These are phyloP conservation scores for Penicillium waksmanii DNA, from an alignment of 495 filamentous ascomycete genomes.

Conservation along the genomic window DNA sequence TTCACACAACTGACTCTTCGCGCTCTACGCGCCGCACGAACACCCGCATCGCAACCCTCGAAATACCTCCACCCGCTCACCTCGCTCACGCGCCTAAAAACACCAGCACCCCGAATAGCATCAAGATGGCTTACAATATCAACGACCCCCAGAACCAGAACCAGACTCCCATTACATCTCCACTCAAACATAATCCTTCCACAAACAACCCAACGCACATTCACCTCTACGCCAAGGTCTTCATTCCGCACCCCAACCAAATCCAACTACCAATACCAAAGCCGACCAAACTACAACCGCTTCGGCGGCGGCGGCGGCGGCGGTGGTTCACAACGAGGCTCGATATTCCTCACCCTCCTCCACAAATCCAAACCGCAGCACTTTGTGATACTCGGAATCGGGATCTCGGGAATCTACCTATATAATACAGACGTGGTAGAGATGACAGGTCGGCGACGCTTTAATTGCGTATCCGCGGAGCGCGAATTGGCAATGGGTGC, in stretches of 20 bases:
- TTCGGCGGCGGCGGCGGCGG: constrained; percentile 21
- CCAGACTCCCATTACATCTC: not conserved
- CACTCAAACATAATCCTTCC: not conserved
- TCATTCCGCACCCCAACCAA: not conserved
- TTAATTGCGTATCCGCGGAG: constrained; percentile 71
- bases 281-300: constrained; percentile 34
- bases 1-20: not conserved
- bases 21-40: constrained; percentile 9
- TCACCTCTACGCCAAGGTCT: constrained; percentile 18
- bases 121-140: constrained; percentile 5
- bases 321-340: not conserved
- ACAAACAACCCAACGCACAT: constrained; percentile 13
- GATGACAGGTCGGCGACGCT: constrained; percentile 75
- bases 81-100: not conserved
- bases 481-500: constrained; percentile 58
- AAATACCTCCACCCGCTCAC: not conserved
- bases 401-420: constrained; percentile 61
- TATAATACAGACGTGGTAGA: constrained; percentile 79
- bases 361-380: constrained; percentile 35
- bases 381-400: constrained; percentile 37
- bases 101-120: not conserved
- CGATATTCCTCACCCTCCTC: constrained; percentile 23
- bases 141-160: not conserved
- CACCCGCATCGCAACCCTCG: constrained; percentile 6
- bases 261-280: constrained; percentile 5